Evolutionary conservation across 2,329 filamentous ascomycete species (phyloP).

Genomic region (Blastomyces gilchristii): DNA sequence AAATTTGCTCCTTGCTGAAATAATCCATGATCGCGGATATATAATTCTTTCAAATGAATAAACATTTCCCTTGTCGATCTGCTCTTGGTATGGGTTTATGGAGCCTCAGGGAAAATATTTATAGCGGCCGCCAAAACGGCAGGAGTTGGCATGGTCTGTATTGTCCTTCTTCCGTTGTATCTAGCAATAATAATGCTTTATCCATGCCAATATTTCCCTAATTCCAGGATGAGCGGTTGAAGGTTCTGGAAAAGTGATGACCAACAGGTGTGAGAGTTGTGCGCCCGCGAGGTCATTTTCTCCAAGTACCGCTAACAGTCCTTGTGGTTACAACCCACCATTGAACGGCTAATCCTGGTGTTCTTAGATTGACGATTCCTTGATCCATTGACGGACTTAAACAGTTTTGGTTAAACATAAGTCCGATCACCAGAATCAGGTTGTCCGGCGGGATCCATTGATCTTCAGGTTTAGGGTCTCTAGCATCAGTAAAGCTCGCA

Average conservation of each 20-base stretch:
- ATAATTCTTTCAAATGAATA: slow-evolving; percentile 12
- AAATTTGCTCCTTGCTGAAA: slow-evolving; percentile 19
- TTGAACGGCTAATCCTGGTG: background rate
- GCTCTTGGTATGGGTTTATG: slow-evolving; percentile 9
- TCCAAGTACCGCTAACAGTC: no score
- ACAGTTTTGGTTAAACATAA: background rate
- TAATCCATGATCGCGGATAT: slow-evolving; percentile 18
- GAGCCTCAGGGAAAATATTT: slow-evolving; percentile 9
- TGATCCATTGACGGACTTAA: background rate
- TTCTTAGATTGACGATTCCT: background rate
- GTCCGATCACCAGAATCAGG: background rate
- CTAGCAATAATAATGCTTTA: background rate
- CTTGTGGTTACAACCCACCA: background rate
- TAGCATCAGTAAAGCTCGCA: background rate
- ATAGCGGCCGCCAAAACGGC: background rate
- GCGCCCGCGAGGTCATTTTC: background rate
- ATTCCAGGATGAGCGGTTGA: slow-evolving; percentile 1
- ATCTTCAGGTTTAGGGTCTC: background rate
- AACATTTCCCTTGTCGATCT: slow-evolving; percentile 7
- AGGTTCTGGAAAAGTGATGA: background rate
- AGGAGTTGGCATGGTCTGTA: background rate
- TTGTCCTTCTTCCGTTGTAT: background rate
- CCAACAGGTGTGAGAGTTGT: background rate
- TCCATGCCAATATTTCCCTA: background rate
- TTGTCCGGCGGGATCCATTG: background rate